Base-by-base conservation (phyloP, 73 alveolate species). In the Paramecium pentaurelia region DNA sequence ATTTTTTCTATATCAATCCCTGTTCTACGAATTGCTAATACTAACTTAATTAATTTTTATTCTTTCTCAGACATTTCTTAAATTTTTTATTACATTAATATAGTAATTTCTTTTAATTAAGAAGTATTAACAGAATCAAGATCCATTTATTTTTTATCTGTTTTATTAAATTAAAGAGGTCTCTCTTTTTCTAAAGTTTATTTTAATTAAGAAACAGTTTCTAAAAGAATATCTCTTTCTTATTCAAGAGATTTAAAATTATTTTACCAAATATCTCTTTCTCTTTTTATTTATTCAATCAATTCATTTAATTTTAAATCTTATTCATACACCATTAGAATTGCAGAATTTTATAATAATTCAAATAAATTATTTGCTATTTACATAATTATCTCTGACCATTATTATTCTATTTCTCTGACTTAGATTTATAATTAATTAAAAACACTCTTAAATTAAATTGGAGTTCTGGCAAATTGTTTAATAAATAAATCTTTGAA, bases 31-130 rank as follows among this genome's bases (percentile, higher is more conserved):
- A 80, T 80, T 8, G 91, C 91, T 47, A 45, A 49, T 20, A 80
- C 91, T 47, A 80, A 80, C n/a, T 80, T 80, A 11, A 80, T 80
- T 20, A 80, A 47, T 80, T 80, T 80, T 45, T 8, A 14, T 27
- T 80, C 91, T 20, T 80, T 80, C 9, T 80, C 91, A 22, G 91
- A 80, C 91, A 80, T 80, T 47, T 80, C 91, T 80, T 80, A 80
- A 32, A 80, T 80, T 28, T 80, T 80, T 16, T 40, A 47, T 36
- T 42, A 44, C 91, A 80, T 80, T 8, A 36, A 12, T 1, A 9
- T 32, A 8, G 91, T 20, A 36, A 80, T 80, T 47, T 80, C 91
- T 47, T 47, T 80, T 12, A 80, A 47, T 14, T 80, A 20, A 1
- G 42, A n/a, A 25, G 91, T 80, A n/a, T 44, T 73, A 8, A 47